Base-by-base conservation (phyloP, 2,329 filamentous ascomycete species). In the Penicillium sp. region DNA sequence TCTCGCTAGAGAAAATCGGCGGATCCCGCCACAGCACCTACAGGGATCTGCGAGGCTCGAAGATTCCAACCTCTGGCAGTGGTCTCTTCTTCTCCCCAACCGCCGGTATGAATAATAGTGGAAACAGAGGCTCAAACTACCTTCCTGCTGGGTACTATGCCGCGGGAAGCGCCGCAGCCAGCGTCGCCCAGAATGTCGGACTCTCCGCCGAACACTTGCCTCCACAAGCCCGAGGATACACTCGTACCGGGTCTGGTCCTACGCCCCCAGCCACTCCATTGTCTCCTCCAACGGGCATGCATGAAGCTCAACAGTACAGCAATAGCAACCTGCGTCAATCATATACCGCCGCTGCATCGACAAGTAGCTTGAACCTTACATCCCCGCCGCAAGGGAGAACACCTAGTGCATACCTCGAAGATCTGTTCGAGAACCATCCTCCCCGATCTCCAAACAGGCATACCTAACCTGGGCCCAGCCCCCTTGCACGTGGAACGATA, bases 1-100 rank as follows among this genome's bases (percentile, higher is more conserved):
- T 61, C 30, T 58, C 54, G 1, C 54, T 61, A 23, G 60, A 58
- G 23, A 61, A 61, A 31, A 48, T 61, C 29, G 48, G 30, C 44
- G 55, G 41, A 23, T 58, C 53, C 31, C 54, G 60, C 11, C 48
- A 56, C 6, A 61, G 60, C 55, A 46, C 54, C 41, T 61, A 61
- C 41, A 53, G 54, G 54, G 60, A 61, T n/a, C 53, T 23, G 48
- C 69, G 68, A 13, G 53, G 65, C 15, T 64, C 73, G 70, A 66
- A 71, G 71, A 59, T 70, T 45, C 9, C 80, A 80, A 55, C 87
- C 85, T 29, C 87, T 83, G 90, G 86, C 71, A 87, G 87, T 44
- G 91, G 90, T 65, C 84, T 98, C 17, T 99, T 99, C 85, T 99
- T 97, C 82, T 97, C 93, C 7, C 95, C 95, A 0, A 98, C 95